A percentile compares a stretch with the other conserved stretches of the same genome.
phyloP scores from a whole-genome alignment of 768 basidiomycete genomes.

The Lyophyllum semitale region DNA sequence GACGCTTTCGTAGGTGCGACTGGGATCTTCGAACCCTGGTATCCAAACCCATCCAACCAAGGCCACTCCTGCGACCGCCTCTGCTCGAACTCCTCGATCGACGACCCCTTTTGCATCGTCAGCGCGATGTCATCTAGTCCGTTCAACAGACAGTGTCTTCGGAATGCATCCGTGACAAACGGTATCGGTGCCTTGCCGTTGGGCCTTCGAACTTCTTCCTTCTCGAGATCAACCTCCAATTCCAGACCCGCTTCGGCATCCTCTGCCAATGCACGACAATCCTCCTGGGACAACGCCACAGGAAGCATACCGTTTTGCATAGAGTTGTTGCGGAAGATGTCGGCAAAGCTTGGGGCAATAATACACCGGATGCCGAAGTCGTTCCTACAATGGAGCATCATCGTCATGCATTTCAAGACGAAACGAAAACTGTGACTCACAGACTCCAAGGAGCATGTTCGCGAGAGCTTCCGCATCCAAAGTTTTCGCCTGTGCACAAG shows the following conservation, averaged over 20 bases:
- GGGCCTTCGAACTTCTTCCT: conserved; percentile 70
- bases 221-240: conserved; percentile 84
- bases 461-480: conserved; percentile 88
- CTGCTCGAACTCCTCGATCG: conserved; percentile 82
- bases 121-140: conserved; percentile 96
- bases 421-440: conserved; percentile 42
- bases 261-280: conserved; percentile 70
- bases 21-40: conserved; percentile 77
- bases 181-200: conserved; percentile 73
- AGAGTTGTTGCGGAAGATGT: conserved; percentile 87
- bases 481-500: conserved; percentile 85
- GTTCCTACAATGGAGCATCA: conserved; percentile 43
- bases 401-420: not conserved
- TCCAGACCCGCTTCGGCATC: conserved; percentile 79
- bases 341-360: conserved; percentile 87
- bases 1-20: conserved; percentile 38
- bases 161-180: conserved; percentile 88
- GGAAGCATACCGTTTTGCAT: conserved; percentile 96
- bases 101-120: conserved; percentile 77
- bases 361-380: conserved; percentile 91
- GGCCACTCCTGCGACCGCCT: conserved; percentile 82
- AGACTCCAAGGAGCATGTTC: conserved; percentile 91
- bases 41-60: conserved; percentile 96
- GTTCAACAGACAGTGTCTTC: conserved; percentile 91
- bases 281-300: conserved; percentile 64